These are phyloP conservation scores for Colletotrichum liriopes DNA, from an alignment of 2,329 filamentous ascomycete genomes.

Conservation along the genomic window DNA sequence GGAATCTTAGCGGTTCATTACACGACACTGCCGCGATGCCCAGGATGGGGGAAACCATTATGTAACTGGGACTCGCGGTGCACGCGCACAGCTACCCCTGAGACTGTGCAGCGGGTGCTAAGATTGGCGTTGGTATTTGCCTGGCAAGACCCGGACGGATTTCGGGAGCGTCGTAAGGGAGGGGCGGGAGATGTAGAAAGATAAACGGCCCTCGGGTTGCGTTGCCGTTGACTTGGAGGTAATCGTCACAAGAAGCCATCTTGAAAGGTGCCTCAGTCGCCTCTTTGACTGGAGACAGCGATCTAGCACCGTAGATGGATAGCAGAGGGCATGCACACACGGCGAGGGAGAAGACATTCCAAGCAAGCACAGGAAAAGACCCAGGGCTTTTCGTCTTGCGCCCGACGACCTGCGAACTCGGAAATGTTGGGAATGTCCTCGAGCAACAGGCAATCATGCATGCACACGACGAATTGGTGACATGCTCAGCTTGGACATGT, in stretches of 20 bases:
- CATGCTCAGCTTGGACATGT: not conserved
- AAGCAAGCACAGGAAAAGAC: not conserved
- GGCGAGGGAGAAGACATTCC: not conserved
- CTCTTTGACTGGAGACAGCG: not conserved
- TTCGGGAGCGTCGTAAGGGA: too few relatives aligned
- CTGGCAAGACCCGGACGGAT: not conserved
- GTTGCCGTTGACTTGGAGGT: too few relatives aligned
- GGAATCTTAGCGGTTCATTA: constrained; percentile 37
- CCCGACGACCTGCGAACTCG: not conserved
- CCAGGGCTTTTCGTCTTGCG: not conserved
- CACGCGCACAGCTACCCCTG: constrained; percentile 31
- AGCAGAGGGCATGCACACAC: not conserved
- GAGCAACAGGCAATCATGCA: not conserved
- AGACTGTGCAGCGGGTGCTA: not conserved
- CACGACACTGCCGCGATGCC: constrained; percentile 33
- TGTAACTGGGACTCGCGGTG: constrained; percentile 31
- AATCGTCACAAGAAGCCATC: not conserved
- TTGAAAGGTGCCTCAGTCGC: not conserved
- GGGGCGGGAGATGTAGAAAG: too few relatives aligned
- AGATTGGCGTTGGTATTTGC: not conserved
- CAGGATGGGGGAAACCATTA: constrained; percentile 34
- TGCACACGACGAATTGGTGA: not conserved
- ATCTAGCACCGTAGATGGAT: not conserved
- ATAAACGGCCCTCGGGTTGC: not conserved
- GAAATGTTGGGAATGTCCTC: not conserved